Evolutionary conservation across 148 eudicot species (phyloP), one percentile per base, ranked within the genome.

Genomic region (Silene conica): DNA sequence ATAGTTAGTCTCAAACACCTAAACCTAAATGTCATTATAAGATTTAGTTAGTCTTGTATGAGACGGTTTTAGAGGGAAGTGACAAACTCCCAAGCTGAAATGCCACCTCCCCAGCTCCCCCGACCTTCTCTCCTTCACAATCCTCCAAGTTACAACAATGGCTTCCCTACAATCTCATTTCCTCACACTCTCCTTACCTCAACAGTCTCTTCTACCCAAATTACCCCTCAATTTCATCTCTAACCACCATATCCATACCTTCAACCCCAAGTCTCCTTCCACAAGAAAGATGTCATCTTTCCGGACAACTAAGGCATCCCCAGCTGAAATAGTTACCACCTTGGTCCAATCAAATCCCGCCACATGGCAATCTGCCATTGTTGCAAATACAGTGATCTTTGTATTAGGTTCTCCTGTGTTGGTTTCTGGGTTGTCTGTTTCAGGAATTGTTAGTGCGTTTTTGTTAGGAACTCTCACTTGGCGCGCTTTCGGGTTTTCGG

Each of bases 401-500:
- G 28, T 87, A 6, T n/a, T 94, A 83, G 98, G 98, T 41, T 79
- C 89, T 62, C 98, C 97, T 18, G 41, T 94, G 69, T 84, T 94
- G 46, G 83, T 87, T 14, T 10, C 92, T 4, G 98, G 98, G 0
- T 79, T 94, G 76, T 89, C 90, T 16, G 65, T 83, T 3, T 78
- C 91, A 6, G 98, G 97, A 60, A 86, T 94, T 77, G 95, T 8
- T 3, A 84, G 95, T 15, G 98, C 98, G 4, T 91, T 94, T 80
- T 85, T 91, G 89, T 86, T 94, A 78, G 97, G 98, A 1, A 78
- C 85, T 41, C 88, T 94, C 31, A 88, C 95, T 46, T 94, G 98
- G 98, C 89, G 97, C 12, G 89, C 89, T 56, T 91, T 94, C 83
- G 88, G 91, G 8, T 79, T 82, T 34, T 74, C 87, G 72, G 98